Evolutionary conservation across 2,329 filamentous ascomycete species (phyloP).

Genomic region (Apiospora arundinis): DNA sequence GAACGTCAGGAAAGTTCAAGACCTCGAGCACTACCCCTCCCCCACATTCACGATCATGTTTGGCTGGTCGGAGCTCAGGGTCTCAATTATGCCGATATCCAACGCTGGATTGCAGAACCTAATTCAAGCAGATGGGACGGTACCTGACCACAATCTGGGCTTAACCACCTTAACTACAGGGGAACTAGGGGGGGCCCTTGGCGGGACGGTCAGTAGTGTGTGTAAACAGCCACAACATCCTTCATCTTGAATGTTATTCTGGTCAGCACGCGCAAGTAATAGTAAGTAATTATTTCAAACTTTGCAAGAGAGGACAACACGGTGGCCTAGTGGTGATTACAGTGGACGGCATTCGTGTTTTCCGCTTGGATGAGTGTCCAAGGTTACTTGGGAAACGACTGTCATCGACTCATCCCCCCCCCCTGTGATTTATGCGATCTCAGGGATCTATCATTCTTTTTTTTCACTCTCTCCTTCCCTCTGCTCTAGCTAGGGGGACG

Average conservation of each 20-base stretch:
- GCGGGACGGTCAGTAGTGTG: background rate
- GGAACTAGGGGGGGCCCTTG: slow-evolving; percentile 2
- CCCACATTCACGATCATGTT: slow-evolving; percentile 5
- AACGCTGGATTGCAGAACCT: background rate
- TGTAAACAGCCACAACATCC: slow-evolving; percentile 10
- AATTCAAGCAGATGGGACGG: slow-evolving; percentile 6
- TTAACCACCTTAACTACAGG: background rate
- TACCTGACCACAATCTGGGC: slow-evolving; percentile 3
- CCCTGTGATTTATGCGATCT: slow-evolving; percentile 11
- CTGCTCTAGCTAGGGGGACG: background rate
- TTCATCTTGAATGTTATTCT: background rate
- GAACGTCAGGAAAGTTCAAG: slow-evolving; percentile 7
- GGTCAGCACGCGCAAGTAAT: background rate
- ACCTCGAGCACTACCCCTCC: background rate
- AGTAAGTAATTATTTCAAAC: background rate
- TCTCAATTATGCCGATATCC: slow-evolving; percentile 8
- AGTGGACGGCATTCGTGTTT: background rate
- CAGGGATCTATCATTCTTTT: background rate
- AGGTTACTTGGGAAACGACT: slow-evolving; percentile 7
- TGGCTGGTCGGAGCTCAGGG: slow-evolving; percentile 9
- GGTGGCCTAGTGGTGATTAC: background rate
- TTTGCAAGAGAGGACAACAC: background rate
- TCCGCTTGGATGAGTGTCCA: background rate
- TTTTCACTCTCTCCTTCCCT: background rate
- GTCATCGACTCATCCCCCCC: background rate